phyloP scores from a whole-genome alignment of 495 filamentous ascomycete genomes.

The Penicillium parvum region DNA sequence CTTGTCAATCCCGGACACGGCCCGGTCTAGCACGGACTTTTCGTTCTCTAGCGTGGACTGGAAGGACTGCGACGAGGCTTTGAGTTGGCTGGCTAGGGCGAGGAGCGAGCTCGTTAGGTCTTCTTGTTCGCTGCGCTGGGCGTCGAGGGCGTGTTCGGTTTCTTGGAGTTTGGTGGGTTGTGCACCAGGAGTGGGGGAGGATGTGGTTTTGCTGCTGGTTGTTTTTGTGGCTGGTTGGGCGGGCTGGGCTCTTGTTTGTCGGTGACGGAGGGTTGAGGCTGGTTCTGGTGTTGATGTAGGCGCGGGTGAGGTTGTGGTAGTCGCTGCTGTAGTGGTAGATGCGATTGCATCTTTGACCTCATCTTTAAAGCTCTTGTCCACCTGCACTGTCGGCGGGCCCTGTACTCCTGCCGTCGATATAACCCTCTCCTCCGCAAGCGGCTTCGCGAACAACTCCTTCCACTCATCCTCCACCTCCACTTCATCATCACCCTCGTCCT shows the following conservation, averaged over 20 bases:
- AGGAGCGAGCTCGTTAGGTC: constrained; percentile 77
- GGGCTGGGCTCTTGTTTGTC: constrained; percentile 11
- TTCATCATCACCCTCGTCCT: constrained; percentile 34
- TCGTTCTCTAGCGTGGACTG: constrained; percentile 66
- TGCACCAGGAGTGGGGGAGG: background rate
- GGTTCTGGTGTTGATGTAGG: constrained; percentile 8
- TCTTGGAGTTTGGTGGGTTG: constrained; percentile 29
- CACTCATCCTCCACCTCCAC: constrained; percentile 31
- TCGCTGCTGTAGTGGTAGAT: constrained; percentile 2
- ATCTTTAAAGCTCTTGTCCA: background rate
- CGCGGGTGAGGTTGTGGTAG: constrained; percentile 7
- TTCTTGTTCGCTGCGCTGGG: constrained; percentile 77
- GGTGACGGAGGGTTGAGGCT: constrained; percentile 31
- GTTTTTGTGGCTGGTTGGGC: constrained; percentile 18
- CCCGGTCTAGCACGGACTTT: constrained; percentile 61
- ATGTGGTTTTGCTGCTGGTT: constrained; percentile 15
- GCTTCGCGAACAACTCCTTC: constrained; percentile 34
- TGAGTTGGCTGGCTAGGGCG: constrained; percentile 70
- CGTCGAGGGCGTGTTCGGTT: constrained; percentile 65
- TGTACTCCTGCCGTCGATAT: background rate
- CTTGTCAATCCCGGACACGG: constrained; percentile 68
- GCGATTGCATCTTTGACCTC: background rate
- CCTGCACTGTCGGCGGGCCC: background rate
- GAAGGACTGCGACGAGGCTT: constrained; percentile 67
- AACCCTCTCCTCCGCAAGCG: constrained; percentile 4